Conservation (phyloP, 768 basidiomycete genomes). For the Lyophyllum atratum region DNA sequence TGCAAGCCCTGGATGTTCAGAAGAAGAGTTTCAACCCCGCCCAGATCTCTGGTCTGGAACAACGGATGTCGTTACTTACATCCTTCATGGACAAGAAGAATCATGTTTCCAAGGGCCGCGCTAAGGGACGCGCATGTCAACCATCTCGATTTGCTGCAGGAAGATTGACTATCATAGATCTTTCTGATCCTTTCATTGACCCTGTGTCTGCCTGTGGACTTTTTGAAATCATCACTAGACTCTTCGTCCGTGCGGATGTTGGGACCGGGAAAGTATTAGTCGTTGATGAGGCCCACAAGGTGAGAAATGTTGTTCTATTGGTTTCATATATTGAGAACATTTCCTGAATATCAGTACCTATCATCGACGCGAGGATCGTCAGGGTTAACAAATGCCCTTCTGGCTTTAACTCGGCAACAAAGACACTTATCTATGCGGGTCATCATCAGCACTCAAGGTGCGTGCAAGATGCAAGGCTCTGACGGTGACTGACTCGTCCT, state of each 20-base stretch:
- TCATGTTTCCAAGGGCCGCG: slow-evolving; percentile 2
- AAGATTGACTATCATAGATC: slow-evolving; percentile 66
- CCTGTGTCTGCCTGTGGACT: slow-evolving; percentile 64
- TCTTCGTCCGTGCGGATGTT: slow-evolving; percentile 63
- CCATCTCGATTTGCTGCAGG: slow-evolving; percentile 51
- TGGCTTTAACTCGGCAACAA: slow-evolving; percentile 66
- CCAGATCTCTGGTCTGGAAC: slow-evolving; percentile 59
- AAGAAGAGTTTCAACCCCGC: slow-evolving; percentile 56
- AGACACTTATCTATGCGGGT: slow-evolving; percentile 74
- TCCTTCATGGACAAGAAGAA: slow-evolving; percentile 51
- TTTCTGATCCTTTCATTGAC: slow-evolving; percentile 77
- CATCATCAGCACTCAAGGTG: slow-evolving; percentile 75
- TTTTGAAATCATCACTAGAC: slow-evolving; percentile 67
- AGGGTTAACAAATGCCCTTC: slow-evolving; percentile 58
- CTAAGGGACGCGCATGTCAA: slow-evolving; percentile 1
- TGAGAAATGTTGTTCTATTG: slow-evolving; percentile 20
- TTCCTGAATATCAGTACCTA: slow-evolving; percentile 50
- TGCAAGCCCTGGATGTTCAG: slow-evolving; percentile 41
- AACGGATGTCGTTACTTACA: slow-evolving; percentile 61
- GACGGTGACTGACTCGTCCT: neutral
- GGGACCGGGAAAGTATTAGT: slow-evolving; percentile 68
- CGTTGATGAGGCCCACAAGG: slow-evolving; percentile 79
- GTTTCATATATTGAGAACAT: neutral
- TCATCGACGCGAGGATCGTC: slow-evolving; percentile 42
- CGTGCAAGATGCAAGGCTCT: slow-evolving; percentile 7